Base-by-base conservation (phyloP, 768 basidiomycete genomes). In the Tylopilus intermedius region DNA sequence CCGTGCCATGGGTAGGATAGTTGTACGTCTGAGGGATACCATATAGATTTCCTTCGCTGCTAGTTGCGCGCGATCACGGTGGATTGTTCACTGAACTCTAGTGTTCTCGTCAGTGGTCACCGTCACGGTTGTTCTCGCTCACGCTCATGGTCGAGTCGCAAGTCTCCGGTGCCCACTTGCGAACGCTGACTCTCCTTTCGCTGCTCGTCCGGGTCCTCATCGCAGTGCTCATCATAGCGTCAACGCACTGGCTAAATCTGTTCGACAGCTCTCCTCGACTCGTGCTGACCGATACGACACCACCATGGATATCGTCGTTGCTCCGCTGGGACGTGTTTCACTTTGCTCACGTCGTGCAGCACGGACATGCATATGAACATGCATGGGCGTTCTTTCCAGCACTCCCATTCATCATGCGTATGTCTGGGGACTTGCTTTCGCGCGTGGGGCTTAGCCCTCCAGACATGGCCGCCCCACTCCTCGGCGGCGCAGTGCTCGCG, bases 321-420 rank as follows among this genome's bases (percentile, higher is more conserved):
- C 72, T 93, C 9, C 81, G 93, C 59, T 99, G 95, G 96, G 95
- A 98, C 64, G 76, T 76, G 2, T 78, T 97, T 58, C 86, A 96
- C 69, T 97, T 93, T 67, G 59, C 74, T 6, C 76, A 79, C 60
- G 80, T 91, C 49, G 89, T 91, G 0, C 61, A 74, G 26, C 54
- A 78, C 10, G 77, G 80, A 8, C 78, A 85, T 58, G 55, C 56
- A 0, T 83, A 81, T 64, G 95, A 98, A 64, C 79, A 95, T 60
- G 76, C 90, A 58, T 89, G 88, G 79, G 95, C 95, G 0, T 98
- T 92, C 68, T 79, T 92, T 56, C 88, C 90, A 2, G 90, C 80
- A 5, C 68, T 80, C 24, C 79, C 89, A 3, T 61, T 72, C 10
- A 45, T 88, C 46, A 76, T 91, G 68, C 73, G 78, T 2, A 11